Conservation (phyloP, 2,329 filamentous ascomycete species). For the Alternaria sp. region DNA sequence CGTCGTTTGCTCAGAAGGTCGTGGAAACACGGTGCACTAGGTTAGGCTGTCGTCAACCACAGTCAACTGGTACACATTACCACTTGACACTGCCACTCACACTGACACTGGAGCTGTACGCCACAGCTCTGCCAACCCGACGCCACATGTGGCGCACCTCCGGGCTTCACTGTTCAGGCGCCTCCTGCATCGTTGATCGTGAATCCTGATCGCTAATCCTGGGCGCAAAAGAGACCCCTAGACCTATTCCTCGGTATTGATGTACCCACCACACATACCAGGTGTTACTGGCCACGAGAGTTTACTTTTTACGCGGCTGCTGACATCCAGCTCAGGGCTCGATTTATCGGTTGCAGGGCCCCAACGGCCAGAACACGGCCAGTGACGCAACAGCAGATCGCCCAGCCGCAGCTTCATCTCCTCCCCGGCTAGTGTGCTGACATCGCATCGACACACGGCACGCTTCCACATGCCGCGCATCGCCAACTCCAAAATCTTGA, state of each 20-base stretch:
- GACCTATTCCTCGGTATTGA: neutral
- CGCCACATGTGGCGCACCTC: constrained; percentile 4
- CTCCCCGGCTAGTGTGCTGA: constrained; percentile 11
- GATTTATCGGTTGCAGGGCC: neutral
- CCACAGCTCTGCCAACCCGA: neutral
- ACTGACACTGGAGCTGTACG: neutral
- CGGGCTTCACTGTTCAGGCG: neutral
- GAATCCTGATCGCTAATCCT: neutral
- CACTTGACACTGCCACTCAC: neutral
- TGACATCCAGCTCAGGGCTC: neutral
- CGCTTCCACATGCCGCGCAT: constrained; percentile 7
- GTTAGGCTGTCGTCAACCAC: constrained; percentile 4
- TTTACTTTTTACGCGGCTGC: neutral
- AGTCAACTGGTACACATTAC: neutral
- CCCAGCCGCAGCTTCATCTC: constrained; percentile 8
- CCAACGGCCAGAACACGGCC: constrained; percentile 13
- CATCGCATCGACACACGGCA: constrained; percentile 5
- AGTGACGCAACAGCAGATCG: constrained; percentile 12
- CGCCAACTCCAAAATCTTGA: constrained; percentile 1
- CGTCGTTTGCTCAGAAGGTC: constrained; percentile 24
- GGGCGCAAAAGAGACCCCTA: neutral
- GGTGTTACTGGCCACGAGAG: neutral
- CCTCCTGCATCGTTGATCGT: neutral
- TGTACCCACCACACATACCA: neutral
- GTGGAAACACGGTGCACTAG: constrained; percentile 19